phyloP scores from a whole-genome alignment of 805 yeast genomes.

The Kuraishia floccosa region DNA sequence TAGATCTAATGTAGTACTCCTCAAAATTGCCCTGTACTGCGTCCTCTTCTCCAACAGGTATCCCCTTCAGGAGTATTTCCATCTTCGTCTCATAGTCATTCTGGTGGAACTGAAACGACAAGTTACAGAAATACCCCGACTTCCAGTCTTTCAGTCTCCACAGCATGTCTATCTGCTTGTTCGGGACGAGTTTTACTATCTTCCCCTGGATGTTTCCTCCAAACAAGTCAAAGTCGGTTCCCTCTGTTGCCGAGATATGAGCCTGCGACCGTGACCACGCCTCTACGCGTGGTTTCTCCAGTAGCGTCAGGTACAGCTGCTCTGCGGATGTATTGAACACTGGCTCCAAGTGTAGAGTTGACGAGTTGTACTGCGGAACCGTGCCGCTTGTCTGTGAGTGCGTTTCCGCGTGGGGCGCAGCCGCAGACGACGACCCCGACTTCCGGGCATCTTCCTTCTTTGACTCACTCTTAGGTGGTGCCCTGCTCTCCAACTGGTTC shows the following conservation, averaged over 20 bases:
- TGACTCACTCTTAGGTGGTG: constrained; percentile 16
- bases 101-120: constrained; percentile 58
- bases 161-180: constrained; percentile 50
- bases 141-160: constrained; percentile 94
- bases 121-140: constrained; percentile 63
- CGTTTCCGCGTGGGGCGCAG: constrained; percentile 8
- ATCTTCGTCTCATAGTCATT: constrained; percentile 79
- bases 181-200: constrained; percentile 45
- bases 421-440: constrained; percentile 5
- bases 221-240: constrained; percentile 58
- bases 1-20: constrained; percentile 80
- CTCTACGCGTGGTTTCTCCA: constrained; percentile 68
- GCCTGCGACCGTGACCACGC: constrained; percentile 84
- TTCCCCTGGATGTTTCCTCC: constrained; percentile 82
- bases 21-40: constrained; percentile 76
- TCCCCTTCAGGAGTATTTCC: constrained; percentile 71
- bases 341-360: constrained; percentile 67
- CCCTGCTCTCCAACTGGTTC: constrained; percentile 24
- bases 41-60: constrained; percentile 94
- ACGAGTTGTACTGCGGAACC: constrained; percentile 69
- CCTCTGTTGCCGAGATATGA: constrained; percentile 44
- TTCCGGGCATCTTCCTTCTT: constrained; percentile 6
- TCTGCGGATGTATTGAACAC: constrained; percentile 82
- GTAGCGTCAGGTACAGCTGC: constrained; percentile 67
- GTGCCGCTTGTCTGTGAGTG: constrained; percentile 7